Conservation (phyloP, 176 grass and related monocot genomes). For the Microstegium vimineum region DNA sequence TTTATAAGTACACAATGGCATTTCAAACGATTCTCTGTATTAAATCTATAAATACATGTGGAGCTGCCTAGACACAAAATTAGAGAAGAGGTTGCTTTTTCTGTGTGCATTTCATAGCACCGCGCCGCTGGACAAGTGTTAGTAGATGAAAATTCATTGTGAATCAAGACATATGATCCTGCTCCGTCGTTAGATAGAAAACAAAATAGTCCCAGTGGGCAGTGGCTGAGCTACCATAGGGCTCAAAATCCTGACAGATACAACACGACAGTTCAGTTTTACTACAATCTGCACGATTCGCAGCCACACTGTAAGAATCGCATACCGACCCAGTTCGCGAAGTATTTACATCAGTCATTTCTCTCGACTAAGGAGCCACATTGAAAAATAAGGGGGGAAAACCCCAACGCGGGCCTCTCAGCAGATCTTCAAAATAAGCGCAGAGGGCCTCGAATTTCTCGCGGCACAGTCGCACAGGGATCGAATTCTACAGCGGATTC, state of each 20-base stretch:
- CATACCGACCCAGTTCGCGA: neutral
- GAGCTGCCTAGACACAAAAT: neutral
- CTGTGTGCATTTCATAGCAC: neutral
- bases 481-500: neutral
- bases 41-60: neutral
- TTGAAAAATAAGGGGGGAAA: neutral
- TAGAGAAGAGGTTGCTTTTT: neutral
- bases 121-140: neutral
- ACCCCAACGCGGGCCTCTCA: neutral
- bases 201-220: neutral
- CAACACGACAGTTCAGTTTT: neutral
- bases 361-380: neutral
- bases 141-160: neutral
- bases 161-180: neutral
- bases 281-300: neutral
- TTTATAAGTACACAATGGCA: neutral
- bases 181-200: neutral
- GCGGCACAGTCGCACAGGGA: neutral
- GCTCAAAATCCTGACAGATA: slow-evolving; percentile 1
- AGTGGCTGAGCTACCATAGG: neutral
- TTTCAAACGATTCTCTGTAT: neutral
- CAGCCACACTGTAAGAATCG: neutral
- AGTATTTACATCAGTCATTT: neutral
- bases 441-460: neutral
- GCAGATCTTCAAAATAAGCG: slow-evolving; percentile 26